Base-by-base conservation (phyloP, 257 asterid genomes). In the Nicotiana attenuata region DNA sequence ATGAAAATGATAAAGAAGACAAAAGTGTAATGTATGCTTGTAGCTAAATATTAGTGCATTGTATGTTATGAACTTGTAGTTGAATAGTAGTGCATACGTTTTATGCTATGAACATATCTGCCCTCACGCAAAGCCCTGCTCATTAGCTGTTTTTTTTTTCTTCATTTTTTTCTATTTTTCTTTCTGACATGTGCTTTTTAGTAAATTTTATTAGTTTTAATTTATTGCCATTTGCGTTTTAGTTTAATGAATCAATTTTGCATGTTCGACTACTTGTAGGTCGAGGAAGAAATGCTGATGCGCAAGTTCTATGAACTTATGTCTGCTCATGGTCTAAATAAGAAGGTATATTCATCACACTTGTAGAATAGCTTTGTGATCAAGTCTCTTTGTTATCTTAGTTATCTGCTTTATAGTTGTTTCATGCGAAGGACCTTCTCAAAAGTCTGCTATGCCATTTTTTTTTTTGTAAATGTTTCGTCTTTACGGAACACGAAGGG, bases 201-300 rank as follows among this genome's bases (percentile, higher is more conserved):
- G 31, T 29, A 71, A 13, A 1, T 71, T 71, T 69, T 45, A 3
- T 41, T 71, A 24, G 60, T 71, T 71, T 3, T 22, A 26, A 73
- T 73, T 22, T 47, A 60, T 45, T 13, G 50, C 3, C n/a, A 38
- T 35, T 73, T 24, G 15, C 79, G 22, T 22, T 71, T 7, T 15
- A 47, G 15, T 47, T 7, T 24, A 73, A 14, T 47, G 17, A 0
- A 73, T 73, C 41, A 47, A 22, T 47, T 22, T 8, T 15, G 9
- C 50, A 73, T 24, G 45, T 71, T 68, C 59, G 26, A 24, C 41
- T 65, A 5, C 75, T 82, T 86, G 83, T 87, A 93, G 98, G 96
- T 94, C 14, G 98, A 94, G 88, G 97, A 96, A 86, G 97, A 94
- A 85, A 91, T 96, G 97, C 76, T 94, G 85, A 96, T 94, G 99